Percentiles rank a stretch among this genome's conserved stretches.
phyloP scores from a whole-genome alignment of 1,284 basidiomycete genomes.

The Heterobasidion annosum region DNA sequence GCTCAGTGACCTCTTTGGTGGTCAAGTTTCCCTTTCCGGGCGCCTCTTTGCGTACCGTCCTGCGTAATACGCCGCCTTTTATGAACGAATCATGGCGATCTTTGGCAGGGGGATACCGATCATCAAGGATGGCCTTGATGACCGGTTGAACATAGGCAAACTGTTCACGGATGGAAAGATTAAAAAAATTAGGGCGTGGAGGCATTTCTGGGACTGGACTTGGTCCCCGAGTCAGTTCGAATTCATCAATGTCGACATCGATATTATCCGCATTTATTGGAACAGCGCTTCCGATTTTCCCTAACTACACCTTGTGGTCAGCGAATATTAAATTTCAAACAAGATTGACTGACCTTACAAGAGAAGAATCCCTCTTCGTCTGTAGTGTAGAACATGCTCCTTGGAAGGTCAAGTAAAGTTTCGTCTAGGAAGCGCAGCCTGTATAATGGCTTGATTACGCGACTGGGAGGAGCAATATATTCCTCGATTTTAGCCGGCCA shows the following conservation, averaged over 20 bases:
- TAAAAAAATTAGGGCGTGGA: conserved; percentile 28
- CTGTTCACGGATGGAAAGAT: conserved; percentile 45
- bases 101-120: conserved; percentile 42
- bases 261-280: conserved; percentile 37
- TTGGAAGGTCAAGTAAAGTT: conserved; percentile 27
- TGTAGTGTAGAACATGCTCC: conserved; percentile 45
- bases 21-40: conserved; percentile 45
- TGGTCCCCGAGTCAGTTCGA: conserved; percentile 3
- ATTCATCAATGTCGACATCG: conserved; percentile 12
- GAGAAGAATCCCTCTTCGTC: conserved; percentile 47
- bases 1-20: conserved; percentile 35
- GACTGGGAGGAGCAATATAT: conserved; percentile 37
- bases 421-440: conserved; percentile 48
- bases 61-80: conserved; percentile 40
- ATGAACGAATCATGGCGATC: conserved; percentile 44
- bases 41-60: conserved; percentile 34
- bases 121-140: conserved; percentile 45
- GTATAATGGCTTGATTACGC: conserved; percentile 31
- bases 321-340: conserved; percentile 1
- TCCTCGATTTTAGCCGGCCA: conserved; percentile 60
- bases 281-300: conserved; percentile 38
- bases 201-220: conserved; percentile 16
- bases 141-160: conserved; percentile 58
- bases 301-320: conserved; percentile 31
- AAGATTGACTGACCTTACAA: conserved; percentile 39